phyloP scores from a whole-genome alignment of 2,329 filamentous ascomycete genomes.

The Colletotrichum spaethianum region DNA sequence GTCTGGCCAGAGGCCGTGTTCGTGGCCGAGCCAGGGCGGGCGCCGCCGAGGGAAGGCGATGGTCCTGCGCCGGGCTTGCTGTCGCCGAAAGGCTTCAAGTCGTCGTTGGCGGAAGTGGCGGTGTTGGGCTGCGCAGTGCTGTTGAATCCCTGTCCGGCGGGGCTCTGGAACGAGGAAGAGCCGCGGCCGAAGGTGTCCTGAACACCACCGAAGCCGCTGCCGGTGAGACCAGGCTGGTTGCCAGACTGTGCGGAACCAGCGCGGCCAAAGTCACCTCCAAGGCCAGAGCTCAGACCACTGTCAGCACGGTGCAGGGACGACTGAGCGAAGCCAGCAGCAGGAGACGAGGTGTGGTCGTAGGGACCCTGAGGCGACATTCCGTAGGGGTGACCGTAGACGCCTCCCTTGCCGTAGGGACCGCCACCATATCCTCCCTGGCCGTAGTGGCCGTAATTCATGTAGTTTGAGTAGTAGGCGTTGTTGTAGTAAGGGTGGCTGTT shows the following conservation, averaged over 20 bases:
- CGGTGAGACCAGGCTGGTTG: constrained; percentile 65
- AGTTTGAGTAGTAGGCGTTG: constrained; percentile 75
- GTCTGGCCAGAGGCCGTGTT: constrained; percentile 65
- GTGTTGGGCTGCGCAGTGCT: constrained; percentile 62
- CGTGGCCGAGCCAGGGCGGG: constrained; percentile 71
- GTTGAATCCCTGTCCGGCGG: constrained; percentile 68
- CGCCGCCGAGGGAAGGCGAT: constrained; percentile 69
- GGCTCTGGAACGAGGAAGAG: constrained; percentile 68
- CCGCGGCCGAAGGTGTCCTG: constrained; percentile 70
- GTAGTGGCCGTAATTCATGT: constrained; percentile 69
- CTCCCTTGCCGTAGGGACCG: constrained; percentile 69
- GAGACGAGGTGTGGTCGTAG: constrained; percentile 69
- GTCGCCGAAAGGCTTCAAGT: constrained; percentile 73
- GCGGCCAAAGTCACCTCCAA: constrained; percentile 69
- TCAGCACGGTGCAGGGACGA: constrained; percentile 67
- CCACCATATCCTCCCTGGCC: constrained; percentile 64
- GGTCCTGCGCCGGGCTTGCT: constrained; percentile 68
- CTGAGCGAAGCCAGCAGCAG: constrained; percentile 67
- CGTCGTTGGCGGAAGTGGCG: constrained; percentile 61
- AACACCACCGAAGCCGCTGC: constrained; percentile 65
- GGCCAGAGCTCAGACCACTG: constrained; percentile 63
- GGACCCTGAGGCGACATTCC: constrained; percentile 69
- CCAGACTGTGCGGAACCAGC: constrained; percentile 64
- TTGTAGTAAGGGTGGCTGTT: constrained; percentile 72
- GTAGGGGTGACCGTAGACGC: constrained; percentile 70